These are phyloP conservation scores for Atalantia buxifolia DNA, from an alignment of 345 rosid species.

Conservation along the genomic window DNA sequence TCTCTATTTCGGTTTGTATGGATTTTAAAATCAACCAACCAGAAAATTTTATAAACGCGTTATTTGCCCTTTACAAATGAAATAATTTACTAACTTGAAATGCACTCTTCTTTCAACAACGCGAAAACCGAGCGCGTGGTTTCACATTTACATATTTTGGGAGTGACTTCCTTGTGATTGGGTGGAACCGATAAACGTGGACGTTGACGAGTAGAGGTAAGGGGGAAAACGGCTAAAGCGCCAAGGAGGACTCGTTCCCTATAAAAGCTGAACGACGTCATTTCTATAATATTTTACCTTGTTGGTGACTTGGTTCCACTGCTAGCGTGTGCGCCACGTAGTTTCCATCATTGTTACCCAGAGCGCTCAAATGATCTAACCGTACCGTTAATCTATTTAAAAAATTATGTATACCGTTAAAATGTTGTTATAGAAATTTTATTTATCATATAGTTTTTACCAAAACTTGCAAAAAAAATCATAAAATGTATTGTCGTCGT, in stretches of 20 bases:
- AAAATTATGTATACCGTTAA: not conserved
- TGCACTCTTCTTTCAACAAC: not conserved
- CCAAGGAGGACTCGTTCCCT: constrained; percentile 9
- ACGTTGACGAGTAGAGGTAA: constrained; percentile 14
- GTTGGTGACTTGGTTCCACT: not conserved
- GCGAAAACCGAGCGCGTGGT: not conserved
- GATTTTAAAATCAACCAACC: not conserved
- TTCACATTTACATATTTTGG: too few relatives aligned
- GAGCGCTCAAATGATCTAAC: too few relatives aligned
- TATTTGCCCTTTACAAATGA: not conserved
- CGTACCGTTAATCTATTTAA: not conserved
- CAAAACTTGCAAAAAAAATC: not conserved
- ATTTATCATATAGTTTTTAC: too few relatives aligned
- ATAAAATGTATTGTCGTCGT: too few relatives aligned
- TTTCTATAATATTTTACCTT: not conserved
- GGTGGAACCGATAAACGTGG: not conserved
- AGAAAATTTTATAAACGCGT: not conserved
- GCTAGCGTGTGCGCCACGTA: not conserved
- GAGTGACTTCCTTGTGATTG: not conserved
- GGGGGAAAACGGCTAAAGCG: constrained; percentile 1
- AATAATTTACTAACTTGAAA: too few relatives aligned
- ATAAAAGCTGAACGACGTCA: constrained; percentile 1
- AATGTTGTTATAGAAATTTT: not conserved
- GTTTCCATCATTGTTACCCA: not conserved
- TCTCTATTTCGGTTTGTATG: not conserved